Conservation (phyloP, 495 filamentous ascomycete genomes). For the Aspergillus biplanus region DNA sequence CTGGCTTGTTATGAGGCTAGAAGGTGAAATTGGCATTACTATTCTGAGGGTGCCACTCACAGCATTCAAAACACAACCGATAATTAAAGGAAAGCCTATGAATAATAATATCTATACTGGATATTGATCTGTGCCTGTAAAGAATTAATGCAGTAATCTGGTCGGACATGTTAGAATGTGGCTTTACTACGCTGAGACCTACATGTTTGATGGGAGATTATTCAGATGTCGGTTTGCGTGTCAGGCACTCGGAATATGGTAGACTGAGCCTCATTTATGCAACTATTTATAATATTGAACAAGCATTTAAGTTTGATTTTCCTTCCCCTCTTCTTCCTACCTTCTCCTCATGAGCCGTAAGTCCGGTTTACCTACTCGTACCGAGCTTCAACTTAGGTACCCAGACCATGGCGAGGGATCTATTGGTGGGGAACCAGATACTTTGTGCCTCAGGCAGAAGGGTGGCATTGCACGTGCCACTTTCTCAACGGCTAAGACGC, state of each 20-base stretch:
- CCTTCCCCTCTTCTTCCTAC: neutral
- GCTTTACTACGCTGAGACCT: too few relatives aligned
- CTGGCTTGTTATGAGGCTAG: constrained; percentile 30
- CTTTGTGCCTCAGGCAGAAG: constrained; percentile 18
- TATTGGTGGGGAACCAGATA: constrained; percentile 6
- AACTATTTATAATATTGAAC: too few relatives aligned
- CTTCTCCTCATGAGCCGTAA: neutral
- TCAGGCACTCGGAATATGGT: too few relatives aligned
- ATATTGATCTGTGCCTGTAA: too few relatives aligned
- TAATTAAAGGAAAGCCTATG: constrained; percentile 61
- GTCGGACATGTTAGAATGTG: too few relatives aligned
- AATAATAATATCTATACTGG: too few relatives aligned
- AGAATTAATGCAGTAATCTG: too few relatives aligned
- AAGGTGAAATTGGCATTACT: constrained; percentile 57
- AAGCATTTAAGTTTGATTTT: neutral
- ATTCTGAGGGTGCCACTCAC: constrained; percentile 60
- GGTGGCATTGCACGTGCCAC: constrained; percentile 19
- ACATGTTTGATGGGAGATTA: too few relatives aligned
- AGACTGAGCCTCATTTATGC: too few relatives aligned
- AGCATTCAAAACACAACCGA: constrained; percentile 76
- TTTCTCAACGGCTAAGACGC: constrained; percentile 4
- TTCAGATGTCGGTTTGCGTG: too few relatives aligned
- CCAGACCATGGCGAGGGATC: constrained; percentile 1
- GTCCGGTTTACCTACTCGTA: neutral
- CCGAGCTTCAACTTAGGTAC: constrained; percentile 9